A percentile compares a stretch with the other conserved stretches of the same genome.
Conservation (phyloP, 345 rosid genomes). For the Erodium maritimum region DNA sequence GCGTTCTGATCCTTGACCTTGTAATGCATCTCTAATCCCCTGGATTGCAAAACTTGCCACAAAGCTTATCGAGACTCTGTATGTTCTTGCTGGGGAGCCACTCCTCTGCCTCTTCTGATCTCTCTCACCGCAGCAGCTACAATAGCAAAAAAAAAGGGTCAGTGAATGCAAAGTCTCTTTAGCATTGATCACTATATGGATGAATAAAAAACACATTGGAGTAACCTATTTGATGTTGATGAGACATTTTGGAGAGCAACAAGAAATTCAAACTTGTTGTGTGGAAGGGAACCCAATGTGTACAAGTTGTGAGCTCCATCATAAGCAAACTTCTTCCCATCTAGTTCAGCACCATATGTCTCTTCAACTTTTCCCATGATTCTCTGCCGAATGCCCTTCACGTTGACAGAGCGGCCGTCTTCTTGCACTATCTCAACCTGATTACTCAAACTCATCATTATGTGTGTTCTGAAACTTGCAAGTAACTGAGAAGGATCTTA, state of each 20-base stretch:
- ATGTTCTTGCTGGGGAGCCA: too few relatives aligned
- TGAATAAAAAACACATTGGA: too few relatives aligned
- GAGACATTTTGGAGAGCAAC: slow-evolving; percentile 14
- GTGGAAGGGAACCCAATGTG: slow-evolving; percentile 12
- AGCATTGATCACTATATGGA: too few relatives aligned
- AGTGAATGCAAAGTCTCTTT: too few relatives aligned
- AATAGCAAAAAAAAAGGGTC: too few relatives aligned
- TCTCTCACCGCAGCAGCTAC: too few relatives aligned
- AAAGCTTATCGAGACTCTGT: too few relatives aligned
- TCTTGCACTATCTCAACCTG: slow-evolving; percentile 13
- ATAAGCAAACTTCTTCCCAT: slow-evolving; percentile 18
- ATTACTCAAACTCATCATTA: not conserved
- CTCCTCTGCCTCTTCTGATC: too few relatives aligned
- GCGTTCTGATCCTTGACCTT: too few relatives aligned
- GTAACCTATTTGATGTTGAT: slow-evolving; percentile 9
- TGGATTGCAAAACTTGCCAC: too few relatives aligned
- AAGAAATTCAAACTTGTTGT: slow-evolving; percentile 18
- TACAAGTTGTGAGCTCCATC: slow-evolving; percentile 20
- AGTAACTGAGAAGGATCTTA: slow-evolving; percentile 1
- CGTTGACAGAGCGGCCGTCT: slow-evolving; percentile 14
- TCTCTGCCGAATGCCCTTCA: slow-evolving; percentile 14
- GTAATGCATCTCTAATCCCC: too few relatives aligned
- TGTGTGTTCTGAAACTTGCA: not conserved
- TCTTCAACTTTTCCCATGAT: slow-evolving; percentile 14
- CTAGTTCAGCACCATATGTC: slow-evolving; percentile 15